Conservation (phyloP, 345 rosid species). For the Lumnitzera littorea region DNA sequence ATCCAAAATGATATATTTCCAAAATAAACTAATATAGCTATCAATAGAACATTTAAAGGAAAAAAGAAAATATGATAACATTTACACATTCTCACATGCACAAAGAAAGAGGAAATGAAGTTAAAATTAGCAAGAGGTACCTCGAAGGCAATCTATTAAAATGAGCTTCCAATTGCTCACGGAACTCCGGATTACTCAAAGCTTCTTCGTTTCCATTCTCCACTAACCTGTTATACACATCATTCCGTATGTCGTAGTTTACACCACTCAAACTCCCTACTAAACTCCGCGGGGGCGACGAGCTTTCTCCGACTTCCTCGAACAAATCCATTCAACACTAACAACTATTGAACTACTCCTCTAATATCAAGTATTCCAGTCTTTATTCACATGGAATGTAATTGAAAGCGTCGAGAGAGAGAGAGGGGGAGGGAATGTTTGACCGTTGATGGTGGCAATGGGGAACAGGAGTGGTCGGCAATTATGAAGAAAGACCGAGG, state of each 20-base stretch:
- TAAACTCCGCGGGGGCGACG: constrained; percentile 61
- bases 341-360: too few relatives aligned
- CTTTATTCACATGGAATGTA: neutral
- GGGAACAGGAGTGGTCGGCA: constrained; percentile 17
- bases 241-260: constrained; percentile 38
- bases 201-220: constrained; percentile 46
- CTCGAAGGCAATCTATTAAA: constrained; percentile 65
- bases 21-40: too few relatives aligned
- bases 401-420: neutral
- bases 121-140: constrained; percentile 16
- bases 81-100: too few relatives aligned
- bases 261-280: constrained; percentile 23
- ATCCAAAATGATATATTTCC: too few relatives aligned
- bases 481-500: neutral
- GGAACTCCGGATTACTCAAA: constrained; percentile 43
- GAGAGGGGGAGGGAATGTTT: constrained; percentile 26
- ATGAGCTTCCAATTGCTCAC: constrained; percentile 48
- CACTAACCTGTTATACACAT: constrained; percentile 46
- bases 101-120: neutral
- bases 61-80: too few relatives aligned
- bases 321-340: constrained; percentile 47
- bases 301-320: constrained; percentile 77
- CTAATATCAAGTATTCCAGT: too few relatives aligned
- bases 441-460: constrained; percentile 38
- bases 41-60: too few relatives aligned